Evolutionary conservation across 2,329 filamentous ascomycete species (phyloP), one percentile per base, ranked within the genome.

Genomic region (Peltaster fructicola): DNA sequence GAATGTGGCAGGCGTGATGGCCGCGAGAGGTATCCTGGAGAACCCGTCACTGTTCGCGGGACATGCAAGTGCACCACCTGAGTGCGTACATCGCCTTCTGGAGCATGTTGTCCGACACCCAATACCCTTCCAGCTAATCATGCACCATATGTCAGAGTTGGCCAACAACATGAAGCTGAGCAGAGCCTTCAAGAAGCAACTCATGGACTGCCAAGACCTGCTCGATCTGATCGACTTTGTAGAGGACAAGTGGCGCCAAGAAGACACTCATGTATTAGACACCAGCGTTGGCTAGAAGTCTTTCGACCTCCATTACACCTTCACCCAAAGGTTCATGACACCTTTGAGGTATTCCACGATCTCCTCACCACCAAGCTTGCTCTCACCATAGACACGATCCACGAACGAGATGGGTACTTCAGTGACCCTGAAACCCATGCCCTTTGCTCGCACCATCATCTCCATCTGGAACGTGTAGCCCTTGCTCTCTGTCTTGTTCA

Each of bases 391-490:
- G 22, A 98, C 54, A 29, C 88, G 71, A 52, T 98, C 90, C 19
- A 95, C 88, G 51, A 98, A 98, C 13, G 70, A 79, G 39, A 98
- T 98, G 8, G 88, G 88, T 32, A 92, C 85, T 63, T 98, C 88
- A 9, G 79, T 80, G 15, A 98, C 85, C 17, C 73, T 78, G 59
- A 70, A 91, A 1, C 88, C 85, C 79, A 93, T 84, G 9, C 77
- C 79, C 68, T 93, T 93, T 16, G 88, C 88, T 33, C 84, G 67
- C 6, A 95, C 85, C 74, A 93, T 95, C 72, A 98, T 77, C 65
- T 93, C 85, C 88, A 98, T 98, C 69, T 98, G 88, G 64, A 98
- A 98, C 19, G 78, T 85, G 53, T 95, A 98, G 3, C 88, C 88
- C 59, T 95, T 92, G 50, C 80, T 88, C 63, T 93, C 76, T 6